These are phyloP conservation scores for Sclerospora graminicola DNA, from an alignment of 352 stramenopile species.

Conservation along the genomic window DNA sequence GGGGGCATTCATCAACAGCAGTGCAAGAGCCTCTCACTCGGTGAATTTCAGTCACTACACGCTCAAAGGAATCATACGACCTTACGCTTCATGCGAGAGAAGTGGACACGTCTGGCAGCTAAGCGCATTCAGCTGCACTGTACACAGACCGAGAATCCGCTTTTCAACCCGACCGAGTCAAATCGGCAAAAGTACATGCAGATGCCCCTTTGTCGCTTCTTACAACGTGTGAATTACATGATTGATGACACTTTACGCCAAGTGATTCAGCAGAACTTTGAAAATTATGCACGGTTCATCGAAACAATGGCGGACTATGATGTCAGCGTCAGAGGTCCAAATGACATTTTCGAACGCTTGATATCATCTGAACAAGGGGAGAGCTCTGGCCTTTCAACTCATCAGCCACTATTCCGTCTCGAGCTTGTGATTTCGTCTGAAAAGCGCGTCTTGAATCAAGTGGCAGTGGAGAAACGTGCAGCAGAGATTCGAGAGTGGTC, in stretches of 20 bases:
- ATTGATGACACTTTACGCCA: conserved; percentile 57
- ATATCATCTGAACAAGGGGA: conserved; percentile 58
- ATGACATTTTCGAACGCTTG: conserved; percentile 51
- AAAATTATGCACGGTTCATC: too few relatives aligned
- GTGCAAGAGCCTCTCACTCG: conserved; percentile 44
- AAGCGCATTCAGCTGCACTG: conserved; percentile 70
- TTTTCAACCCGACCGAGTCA: conserved; percentile 55
- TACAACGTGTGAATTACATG: conserved; percentile 81
- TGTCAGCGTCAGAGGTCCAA: conserved; percentile 38
- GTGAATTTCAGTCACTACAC: conserved; percentile 61
- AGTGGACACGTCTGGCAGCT: conserved; percentile 56
- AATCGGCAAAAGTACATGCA: conserved; percentile 63
- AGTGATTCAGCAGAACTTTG: conserved; percentile 59
- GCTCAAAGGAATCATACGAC: conserved; percentile 61
- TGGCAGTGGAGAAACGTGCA: too few relatives aligned
- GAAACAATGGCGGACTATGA: too few relatives aligned
- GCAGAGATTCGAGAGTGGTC: too few relatives aligned
- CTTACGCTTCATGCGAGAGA: conserved; percentile 68
- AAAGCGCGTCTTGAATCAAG: too few relatives aligned
- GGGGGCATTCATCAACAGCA: conserved; percentile 16
- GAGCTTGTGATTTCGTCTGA: too few relatives aligned
- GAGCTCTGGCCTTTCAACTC: too few relatives aligned
- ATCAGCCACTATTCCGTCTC: too few relatives aligned
- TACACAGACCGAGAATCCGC: conserved; percentile 31
- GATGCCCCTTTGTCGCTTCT: conserved; percentile 38